These are phyloP conservation scores for Juncus inflexus DNA, from an alignment of 176 grass and related monocot genomes.

Conservation along the genomic window DNA sequence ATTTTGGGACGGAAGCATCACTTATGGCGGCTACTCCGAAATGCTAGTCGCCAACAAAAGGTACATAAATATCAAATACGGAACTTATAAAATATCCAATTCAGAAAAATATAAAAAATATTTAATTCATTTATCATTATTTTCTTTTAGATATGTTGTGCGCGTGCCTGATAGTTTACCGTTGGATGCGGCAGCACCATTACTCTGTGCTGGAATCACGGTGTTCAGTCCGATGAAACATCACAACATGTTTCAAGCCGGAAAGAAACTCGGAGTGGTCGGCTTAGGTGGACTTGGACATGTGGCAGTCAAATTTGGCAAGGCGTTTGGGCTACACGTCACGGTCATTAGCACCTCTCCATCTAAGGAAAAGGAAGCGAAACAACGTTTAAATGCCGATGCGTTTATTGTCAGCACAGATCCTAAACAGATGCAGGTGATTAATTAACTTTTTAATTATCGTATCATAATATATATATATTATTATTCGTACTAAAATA, in stretches of 20 bases:
- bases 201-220: conserved; percentile 64
- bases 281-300: conserved; percentile 70
- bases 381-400: conserved; percentile 44
- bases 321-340: conserved; percentile 57
- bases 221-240: conserved; percentile 75
- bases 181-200: conserved; percentile 52
- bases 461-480: not conserved
- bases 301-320: conserved; percentile 64
- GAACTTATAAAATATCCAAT: not conserved
- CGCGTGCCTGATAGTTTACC: conserved; percentile 47
- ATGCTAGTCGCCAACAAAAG: conserved; percentile 61
- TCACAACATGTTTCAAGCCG: conserved; percentile 47
- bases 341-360: conserved; percentile 66
- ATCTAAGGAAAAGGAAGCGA: conserved; percentile 61
- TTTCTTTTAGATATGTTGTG: conserved; percentile 45
- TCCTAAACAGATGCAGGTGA: conserved; percentile 51
- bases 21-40: conserved; percentile 80
- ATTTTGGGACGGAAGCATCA: conserved; percentile 79
- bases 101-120: not conserved
- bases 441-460: not conserved
- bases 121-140: not conserved
- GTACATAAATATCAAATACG: not conserved
- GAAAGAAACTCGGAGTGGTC: conserved; percentile 49
- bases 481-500: not conserved
- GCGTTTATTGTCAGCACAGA: conserved; percentile 57